phyloP scores from a whole-genome alignment of 352 stramenopile species.

The Globisporangium cylindrosporum region DNA sequence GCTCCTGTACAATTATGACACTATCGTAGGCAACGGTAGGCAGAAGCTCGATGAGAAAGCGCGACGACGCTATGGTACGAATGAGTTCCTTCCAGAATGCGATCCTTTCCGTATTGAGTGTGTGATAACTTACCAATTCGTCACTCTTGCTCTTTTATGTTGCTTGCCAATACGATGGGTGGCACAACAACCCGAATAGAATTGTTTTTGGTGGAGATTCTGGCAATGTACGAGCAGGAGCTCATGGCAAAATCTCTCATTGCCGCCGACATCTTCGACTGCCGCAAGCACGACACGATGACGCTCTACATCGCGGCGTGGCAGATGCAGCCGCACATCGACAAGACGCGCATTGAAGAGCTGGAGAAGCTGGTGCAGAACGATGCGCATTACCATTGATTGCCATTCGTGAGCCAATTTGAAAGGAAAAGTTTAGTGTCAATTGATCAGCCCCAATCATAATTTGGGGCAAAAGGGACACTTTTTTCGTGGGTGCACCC shows the following conservation, averaged over 20 bases:
- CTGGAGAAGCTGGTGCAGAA: slow-evolving; percentile 61
- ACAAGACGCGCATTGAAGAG: slow-evolving; percentile 60
- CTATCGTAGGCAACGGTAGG: slow-evolving; percentile 8
- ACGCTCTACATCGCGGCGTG: slow-evolving; percentile 78
- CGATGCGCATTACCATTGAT: slow-evolving; percentile 47
- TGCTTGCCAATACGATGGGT: not conserved
- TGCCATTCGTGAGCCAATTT: not conserved
- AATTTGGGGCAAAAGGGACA: not conserved
- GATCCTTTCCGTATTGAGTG: not conserved
- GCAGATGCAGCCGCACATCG: slow-evolving; percentile 85
- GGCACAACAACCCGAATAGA: slow-evolving; percentile 27
- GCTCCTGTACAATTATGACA: slow-evolving; percentile 24
- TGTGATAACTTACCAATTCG: not conserved
- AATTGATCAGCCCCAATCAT: not conserved
- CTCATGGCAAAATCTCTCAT: slow-evolving; percentile 78
- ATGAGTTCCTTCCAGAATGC: not conserved
- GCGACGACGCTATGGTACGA: slow-evolving; percentile 49
- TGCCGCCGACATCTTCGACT: slow-evolving; percentile 65
- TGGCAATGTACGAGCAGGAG: slow-evolving; percentile 79
- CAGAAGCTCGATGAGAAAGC: slow-evolving; percentile 33
- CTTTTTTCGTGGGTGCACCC: not conserved
- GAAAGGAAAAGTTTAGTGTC: not conserved
- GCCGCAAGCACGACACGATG: slow-evolving; percentile 58
- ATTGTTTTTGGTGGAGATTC: slow-evolving; percentile 51
- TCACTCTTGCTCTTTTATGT: not conserved